Conservation (phyloP, 2,329 filamentous ascomycete genomes). For the Herpotrichia juniperi region DNA sequence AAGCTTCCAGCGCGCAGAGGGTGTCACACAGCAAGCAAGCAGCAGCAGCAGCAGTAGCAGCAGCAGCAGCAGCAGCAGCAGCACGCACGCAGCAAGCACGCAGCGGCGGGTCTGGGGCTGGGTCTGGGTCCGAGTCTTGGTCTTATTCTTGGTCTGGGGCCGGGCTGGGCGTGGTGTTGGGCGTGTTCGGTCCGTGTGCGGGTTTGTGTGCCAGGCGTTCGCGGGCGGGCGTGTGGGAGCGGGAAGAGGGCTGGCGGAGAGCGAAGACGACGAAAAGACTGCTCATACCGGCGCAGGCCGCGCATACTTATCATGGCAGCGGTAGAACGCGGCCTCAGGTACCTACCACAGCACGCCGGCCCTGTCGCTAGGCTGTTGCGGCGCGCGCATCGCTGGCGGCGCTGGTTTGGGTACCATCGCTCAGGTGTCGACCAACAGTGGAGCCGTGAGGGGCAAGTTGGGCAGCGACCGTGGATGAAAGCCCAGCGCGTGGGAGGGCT, state of each 20-base stretch:
- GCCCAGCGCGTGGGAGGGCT: conserved; percentile 5
- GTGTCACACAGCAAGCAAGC: conserved; percentile 24
- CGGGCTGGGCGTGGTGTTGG: neutral
- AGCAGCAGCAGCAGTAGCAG: too few relatives aligned
- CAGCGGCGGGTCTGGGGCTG: neutral
- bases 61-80: too few relatives aligned
- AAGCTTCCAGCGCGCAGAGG: conserved; percentile 21
- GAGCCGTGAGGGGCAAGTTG: neutral
- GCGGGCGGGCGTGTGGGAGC: conserved; percentile 11
- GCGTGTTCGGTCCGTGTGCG: conserved; percentile 1
- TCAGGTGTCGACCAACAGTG: neutral
- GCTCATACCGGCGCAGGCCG: conserved; percentile 27
- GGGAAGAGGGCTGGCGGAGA: conserved; percentile 17
- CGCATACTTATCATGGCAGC: conserved; percentile 25
- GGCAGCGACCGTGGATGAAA: neutral
- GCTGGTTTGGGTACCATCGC: conserved; percentile 32
- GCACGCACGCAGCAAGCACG: conserved; percentile 10
- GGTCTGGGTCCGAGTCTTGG: too few relatives aligned
- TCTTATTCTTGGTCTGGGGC: neutral
- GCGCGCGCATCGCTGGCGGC: neutral
- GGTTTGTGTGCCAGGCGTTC: conserved; percentile 1
- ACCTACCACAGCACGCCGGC: neutral
- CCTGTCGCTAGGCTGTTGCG: neutral
- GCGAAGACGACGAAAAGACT: conserved; percentile 13
- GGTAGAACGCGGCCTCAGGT: neutral